phyloP scores from a whole-genome alignment of 2,329 filamentous ascomycete genomes.

The Aureobasidium namibiae region DNA sequence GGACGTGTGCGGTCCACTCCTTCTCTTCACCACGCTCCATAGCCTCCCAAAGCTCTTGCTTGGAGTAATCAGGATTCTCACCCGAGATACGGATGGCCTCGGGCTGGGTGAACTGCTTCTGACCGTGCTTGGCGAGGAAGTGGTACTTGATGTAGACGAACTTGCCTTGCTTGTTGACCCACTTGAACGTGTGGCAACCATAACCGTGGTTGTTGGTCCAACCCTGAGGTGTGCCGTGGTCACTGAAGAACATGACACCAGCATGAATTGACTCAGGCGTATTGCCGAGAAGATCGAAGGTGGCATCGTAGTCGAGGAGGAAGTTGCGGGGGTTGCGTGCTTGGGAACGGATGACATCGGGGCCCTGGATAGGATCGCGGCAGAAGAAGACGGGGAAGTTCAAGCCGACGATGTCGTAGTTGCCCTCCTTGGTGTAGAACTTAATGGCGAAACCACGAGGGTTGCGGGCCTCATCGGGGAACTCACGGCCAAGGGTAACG shows the following conservation, averaged over 20 bases:
- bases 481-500: conserved; percentile 36
- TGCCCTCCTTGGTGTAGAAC: conserved; percentile 42
- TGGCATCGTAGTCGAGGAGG: conserved; percentile 40
- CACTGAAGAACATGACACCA: conserved; percentile 43
- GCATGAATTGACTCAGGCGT: conserved; percentile 43
- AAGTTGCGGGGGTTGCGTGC: conserved; percentile 41
- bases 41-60: conserved; percentile 37
- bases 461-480: conserved; percentile 38
- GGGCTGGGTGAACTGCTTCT: conserved; percentile 39
- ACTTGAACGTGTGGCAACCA: conserved; percentile 41
- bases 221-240: conserved; percentile 42
- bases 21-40: conserved; percentile 36
- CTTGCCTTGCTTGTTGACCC: conserved; percentile 39
- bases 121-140: conserved; percentile 39
- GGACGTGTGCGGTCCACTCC: conserved; percentile 38
- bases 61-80: conserved; percentile 44
- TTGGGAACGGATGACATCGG: conserved; percentile 42
- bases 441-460: conserved; percentile 44
- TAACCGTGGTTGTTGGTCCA: conserved; percentile 38
- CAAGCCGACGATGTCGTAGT: conserved; percentile 42
- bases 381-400: conserved; percentile 45
- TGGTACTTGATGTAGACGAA: conserved; percentile 47
- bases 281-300: conserved; percentile 43
- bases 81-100: conserved; percentile 40
- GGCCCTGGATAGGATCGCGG: conserved; percentile 40